phyloP scores from a whole-genome alignment of 192 early-diverging fungal genomes.

The Dissophora ornata region DNA sequence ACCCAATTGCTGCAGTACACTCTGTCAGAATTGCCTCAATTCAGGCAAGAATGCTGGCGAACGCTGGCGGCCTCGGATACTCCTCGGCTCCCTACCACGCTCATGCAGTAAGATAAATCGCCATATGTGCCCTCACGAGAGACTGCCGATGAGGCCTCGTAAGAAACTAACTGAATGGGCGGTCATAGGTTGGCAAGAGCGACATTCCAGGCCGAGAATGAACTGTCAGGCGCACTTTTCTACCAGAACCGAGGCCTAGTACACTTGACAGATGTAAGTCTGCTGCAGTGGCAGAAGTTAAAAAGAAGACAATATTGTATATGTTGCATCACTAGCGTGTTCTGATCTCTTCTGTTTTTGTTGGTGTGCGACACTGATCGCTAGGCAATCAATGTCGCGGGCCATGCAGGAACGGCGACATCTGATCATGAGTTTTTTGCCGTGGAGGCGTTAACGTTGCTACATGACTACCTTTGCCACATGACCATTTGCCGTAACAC shows the following conservation, averaged over 20 bases:
- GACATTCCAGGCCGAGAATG: slow-evolving; percentile 35
- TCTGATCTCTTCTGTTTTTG: too few species aligned
- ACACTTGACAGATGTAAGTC: slow-evolving; percentile 44
- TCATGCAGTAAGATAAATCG: slow-evolving; percentile 20
- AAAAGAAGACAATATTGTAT: too few species aligned
- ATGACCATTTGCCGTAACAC: slow-evolving; percentile 36
- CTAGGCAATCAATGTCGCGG: slow-evolving; percentile 2
- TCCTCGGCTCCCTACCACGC: background rate
- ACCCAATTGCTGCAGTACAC: slow-evolving; percentile 31
- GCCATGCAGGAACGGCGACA: slow-evolving; percentile 9
- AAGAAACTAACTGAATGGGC: background rate
- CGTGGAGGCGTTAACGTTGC: slow-evolving; percentile 23
- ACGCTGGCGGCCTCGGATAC: slow-evolving; percentile 8
- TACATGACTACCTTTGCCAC: slow-evolving; percentile 32
- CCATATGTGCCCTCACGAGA: too few species aligned
- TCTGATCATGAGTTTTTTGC: slow-evolving; percentile 37
- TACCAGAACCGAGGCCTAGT: slow-evolving; percentile 26
- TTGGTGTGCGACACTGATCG: too few species aligned
- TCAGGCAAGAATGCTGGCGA: slow-evolving; percentile 44
- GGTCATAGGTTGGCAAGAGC: slow-evolving; percentile 27
- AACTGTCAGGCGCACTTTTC: slow-evolving; percentile 19
- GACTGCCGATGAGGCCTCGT: too few species aligned
- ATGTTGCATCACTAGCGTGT: too few species aligned
- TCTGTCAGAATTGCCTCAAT: slow-evolving; percentile 11
- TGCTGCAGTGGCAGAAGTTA: background rate